Percentiles rank a stretch among this genome's conserved stretches.
Conservation (phyloP, 371 early-diverging fungal genomes). For the Blakeslea trispora region DNA sequence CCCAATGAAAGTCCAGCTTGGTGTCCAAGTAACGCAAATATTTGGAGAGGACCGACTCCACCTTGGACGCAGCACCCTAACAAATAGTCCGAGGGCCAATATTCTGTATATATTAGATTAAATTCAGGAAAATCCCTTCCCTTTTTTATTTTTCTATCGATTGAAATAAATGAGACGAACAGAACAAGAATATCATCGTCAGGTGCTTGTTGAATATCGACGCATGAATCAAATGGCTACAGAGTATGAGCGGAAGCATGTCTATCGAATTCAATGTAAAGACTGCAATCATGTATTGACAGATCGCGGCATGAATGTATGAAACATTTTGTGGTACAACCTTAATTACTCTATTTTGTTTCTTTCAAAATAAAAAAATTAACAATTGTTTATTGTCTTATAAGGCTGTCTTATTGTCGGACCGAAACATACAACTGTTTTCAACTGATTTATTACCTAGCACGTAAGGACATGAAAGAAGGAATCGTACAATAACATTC, state of each 20-base stretch:
- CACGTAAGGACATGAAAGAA: slow-evolving; percentile 25
- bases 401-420: slow-evolving; percentile 42
- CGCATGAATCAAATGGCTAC: slow-evolving; percentile 27
- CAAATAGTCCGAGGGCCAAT: slow-evolving; percentile 6
- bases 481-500: too few relatives aligned
- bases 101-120: too few relatives aligned
- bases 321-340: background rate
- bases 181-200: slow-evolving; percentile 14
- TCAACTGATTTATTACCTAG: slow-evolving; percentile 45
- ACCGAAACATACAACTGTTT: slow-evolving; percentile 36
- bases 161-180: background rate
- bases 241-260: slow-evolving; percentile 41
- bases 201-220: slow-evolving; percentile 29
- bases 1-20: slow-evolving; percentile 15
- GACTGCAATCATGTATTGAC: slow-evolving; percentile 33
- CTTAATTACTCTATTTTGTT: too few relatives aligned
- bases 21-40: background rate
- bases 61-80: slow-evolving; percentile 29
- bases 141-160: background rate
- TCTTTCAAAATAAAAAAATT: too few relatives aligned
- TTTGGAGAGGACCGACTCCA: slow-evolving; percentile 32
- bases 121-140: background rate
- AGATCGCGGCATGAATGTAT: slow-evolving; percentile 48
- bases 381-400: background rate
- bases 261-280: slow-evolving; percentile 40